phyloP scores from a whole-genome alignment of 2,329 filamentous ascomycete genomes.

The Colletotrichum sidae region DNA sequence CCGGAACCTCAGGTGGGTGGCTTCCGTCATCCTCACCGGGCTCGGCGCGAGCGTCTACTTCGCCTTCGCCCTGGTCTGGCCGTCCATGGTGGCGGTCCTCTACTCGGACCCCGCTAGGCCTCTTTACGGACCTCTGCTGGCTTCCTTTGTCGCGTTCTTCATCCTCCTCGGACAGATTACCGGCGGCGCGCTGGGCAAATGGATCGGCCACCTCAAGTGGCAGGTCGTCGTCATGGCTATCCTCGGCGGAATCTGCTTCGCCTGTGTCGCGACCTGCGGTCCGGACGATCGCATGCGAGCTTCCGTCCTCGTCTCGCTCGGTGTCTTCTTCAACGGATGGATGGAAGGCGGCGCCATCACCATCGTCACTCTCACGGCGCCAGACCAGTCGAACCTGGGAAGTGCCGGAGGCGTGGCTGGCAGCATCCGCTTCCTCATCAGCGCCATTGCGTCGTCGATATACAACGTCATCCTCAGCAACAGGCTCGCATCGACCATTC shows the following conservation, averaged over 20 bases:
- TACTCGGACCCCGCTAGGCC: slow-evolving; percentile 42
- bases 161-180: slow-evolving; percentile 43
- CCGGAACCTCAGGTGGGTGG: slow-evolving; percentile 46
- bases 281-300: slow-evolving; percentile 43
- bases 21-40: slow-evolving; percentile 46
- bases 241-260: slow-evolving; percentile 47
- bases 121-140: slow-evolving; percentile 42
- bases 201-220: slow-evolving; percentile 47
- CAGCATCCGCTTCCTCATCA: slow-evolving; percentile 50
- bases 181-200: slow-evolving; percentile 42
- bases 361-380: slow-evolving; percentile 47
- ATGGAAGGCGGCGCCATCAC: slow-evolving; percentile 49
- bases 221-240: slow-evolving; percentile 45
- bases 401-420: slow-evolving; percentile 49
- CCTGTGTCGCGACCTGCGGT: slow-evolving; percentile 43
- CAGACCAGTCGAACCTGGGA: slow-evolving; percentile 50
- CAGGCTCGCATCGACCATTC: slow-evolving; percentile 46
- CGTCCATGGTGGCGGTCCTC: slow-evolving; percentile 47
- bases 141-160: slow-evolving; percentile 44
- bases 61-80: slow-evolving; percentile 52
- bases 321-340: slow-evolving; percentile 51
- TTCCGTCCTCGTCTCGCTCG: slow-evolving; percentile 44
- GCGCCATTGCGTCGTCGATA: slow-evolving; percentile 47
- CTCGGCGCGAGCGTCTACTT: slow-evolving; percentile 53
- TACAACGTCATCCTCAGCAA: slow-evolving; percentile 49